Evolutionary conservation across 2,329 filamentous ascomycete species (phyloP).

Genomic region (Chaetomium strumarium): DNA sequence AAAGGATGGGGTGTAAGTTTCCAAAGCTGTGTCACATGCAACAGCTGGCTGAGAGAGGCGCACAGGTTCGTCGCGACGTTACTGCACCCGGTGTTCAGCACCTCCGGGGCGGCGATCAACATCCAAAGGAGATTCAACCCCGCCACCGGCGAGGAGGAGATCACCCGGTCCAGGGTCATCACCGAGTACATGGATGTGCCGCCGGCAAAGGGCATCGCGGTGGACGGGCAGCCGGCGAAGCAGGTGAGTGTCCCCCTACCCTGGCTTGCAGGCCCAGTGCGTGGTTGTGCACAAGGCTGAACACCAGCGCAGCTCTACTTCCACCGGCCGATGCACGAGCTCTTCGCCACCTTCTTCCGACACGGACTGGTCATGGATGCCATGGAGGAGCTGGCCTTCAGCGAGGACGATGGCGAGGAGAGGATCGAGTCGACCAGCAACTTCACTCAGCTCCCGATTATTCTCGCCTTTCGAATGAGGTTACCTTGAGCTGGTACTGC

Average conservation of each 20-base stretch:
- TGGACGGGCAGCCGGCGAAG: slow-evolving; percentile 30
- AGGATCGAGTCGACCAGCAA: slow-evolving; percentile 34
- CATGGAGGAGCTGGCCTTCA: slow-evolving; percentile 43
- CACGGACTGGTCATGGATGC: slow-evolving; percentile 39
- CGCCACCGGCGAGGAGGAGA: slow-evolving; percentile 31
- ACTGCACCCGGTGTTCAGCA: slow-evolving; percentile 46
- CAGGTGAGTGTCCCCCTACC: slow-evolving; percentile 33
- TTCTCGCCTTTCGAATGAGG: slow-evolving; percentile 31
- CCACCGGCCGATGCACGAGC: slow-evolving; percentile 40
- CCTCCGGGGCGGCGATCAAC: slow-evolving; percentile 35
- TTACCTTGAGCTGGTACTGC: too few relatives aligned
- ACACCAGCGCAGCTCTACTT: slow-evolving; percentile 32
- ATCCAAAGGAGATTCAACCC: slow-evolving; percentile 36
- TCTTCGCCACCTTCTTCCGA: slow-evolving; percentile 39
- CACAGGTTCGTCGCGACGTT: slow-evolving; percentile 38
- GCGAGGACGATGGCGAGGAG: slow-evolving; percentile 28
- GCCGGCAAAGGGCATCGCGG: slow-evolving; percentile 34
- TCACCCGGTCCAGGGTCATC: slow-evolving; percentile 34
- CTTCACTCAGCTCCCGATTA: slow-evolving; percentile 34
- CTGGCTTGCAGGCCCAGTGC: background rate
- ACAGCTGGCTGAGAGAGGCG: background rate
- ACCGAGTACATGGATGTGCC: slow-evolving; percentile 38
- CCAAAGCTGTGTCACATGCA: background rate
- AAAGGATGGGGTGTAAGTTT: slow-evolving; percentile 36
- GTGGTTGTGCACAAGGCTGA: background rate